A percentile compares a stretch with the other conserved stretches of the same genome.
Evolutionary conservation across 805 yeast species (phyloP).

Genomic region (Candida glaebosa): DNA sequence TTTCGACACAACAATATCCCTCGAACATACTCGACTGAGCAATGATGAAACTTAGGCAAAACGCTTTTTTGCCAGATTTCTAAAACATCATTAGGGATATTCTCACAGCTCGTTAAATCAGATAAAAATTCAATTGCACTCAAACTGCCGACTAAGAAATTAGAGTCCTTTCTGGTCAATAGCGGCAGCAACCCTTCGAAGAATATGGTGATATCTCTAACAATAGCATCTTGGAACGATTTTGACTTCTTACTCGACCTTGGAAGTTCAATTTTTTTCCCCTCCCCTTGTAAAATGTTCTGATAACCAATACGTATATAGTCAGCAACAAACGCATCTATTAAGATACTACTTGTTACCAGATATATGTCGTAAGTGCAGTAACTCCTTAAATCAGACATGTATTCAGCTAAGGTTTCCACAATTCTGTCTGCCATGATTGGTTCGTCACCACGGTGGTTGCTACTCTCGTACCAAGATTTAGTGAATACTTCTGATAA

Average conservation of each 20-base stretch:
- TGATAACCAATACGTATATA: conserved; percentile 40
- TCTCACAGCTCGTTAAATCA: conserved; percentile 38
- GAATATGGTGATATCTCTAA: conserved; percentile 36
- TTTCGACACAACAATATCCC: conserved; percentile 56
- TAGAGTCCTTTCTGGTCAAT: conserved; percentile 38
- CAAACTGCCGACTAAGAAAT: conserved; percentile 36
- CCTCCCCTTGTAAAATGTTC: conserved; percentile 39
- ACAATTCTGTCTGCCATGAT: conserved; percentile 57
- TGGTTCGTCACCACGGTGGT: conserved; percentile 22
- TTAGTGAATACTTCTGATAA: conserved; percentile 61
- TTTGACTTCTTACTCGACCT: conserved; percentile 29
- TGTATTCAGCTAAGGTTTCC: conserved; percentile 73
- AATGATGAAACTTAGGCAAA: conserved; percentile 66
- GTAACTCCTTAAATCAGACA: conserved; percentile 56
- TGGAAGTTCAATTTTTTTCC: conserved; percentile 42
- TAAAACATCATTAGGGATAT: conserved; percentile 31
- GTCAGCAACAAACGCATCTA: conserved; percentile 35
- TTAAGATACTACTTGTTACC: conserved; percentile 34
- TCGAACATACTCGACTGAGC: conserved; percentile 67
- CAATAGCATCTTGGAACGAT: conserved; percentile 36
- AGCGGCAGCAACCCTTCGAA: conserved; percentile 34
- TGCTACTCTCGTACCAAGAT: conserved; percentile 61
- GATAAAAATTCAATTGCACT: conserved; percentile 39
- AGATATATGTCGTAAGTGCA: conserved; percentile 40
- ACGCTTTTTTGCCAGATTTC: conserved; percentile 56